Evolutionary conservation across 1,284 basidiomycete species (phyloP), one percentile per base, ranked within the genome.

Genomic region (Sporisorium scitamineum): DNA sequence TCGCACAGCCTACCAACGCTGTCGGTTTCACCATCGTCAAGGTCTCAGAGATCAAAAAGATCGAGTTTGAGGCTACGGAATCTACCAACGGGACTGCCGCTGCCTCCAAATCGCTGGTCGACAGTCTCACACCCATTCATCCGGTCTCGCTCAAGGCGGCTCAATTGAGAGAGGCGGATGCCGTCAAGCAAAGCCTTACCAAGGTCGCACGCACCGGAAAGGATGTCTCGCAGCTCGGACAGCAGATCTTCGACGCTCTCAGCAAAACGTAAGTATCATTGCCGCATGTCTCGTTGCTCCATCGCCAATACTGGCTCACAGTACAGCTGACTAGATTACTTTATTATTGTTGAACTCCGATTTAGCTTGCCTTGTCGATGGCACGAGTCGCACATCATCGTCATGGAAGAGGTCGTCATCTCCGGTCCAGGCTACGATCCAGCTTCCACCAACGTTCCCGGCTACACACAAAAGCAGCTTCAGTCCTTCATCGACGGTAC

Each of bases 321-420:
- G 45, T 29, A 8, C 16, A 20, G 44, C 54, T 56, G 22, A 42
- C 9, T 29, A 9, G 2, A 31, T n/a, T n/a, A 20, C 39, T 3
- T 18, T 11, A 2, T 14, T 18, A 24, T 13, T 24, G 42, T 59
- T 53, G 31, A n/a, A 27, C 41, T 7, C 18, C 5, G 9, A 34
- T 20, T 24, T 54, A 82, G 80, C 0, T 60, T 85, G 44, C 84
- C 84, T 7, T 83, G 81, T 52, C 71, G 84, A 29, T 85, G 84
- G 84, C 78, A 84, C 57, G 75, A 72, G 8, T 66, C 76, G 2
- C 84, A 85, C 54, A 85, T 85, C 45, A 83, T 85, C 44, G 83
- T 85, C 29, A 72, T 85, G 71, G 84, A 85, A 52, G 83, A 85
- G 52, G 78, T 85, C 16, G 77, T 83, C 44, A 75, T 85, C 60